Evolutionary conservation across 306 rosid species (phyloP).

Genomic region (Coriaria nepalensis): DNA sequence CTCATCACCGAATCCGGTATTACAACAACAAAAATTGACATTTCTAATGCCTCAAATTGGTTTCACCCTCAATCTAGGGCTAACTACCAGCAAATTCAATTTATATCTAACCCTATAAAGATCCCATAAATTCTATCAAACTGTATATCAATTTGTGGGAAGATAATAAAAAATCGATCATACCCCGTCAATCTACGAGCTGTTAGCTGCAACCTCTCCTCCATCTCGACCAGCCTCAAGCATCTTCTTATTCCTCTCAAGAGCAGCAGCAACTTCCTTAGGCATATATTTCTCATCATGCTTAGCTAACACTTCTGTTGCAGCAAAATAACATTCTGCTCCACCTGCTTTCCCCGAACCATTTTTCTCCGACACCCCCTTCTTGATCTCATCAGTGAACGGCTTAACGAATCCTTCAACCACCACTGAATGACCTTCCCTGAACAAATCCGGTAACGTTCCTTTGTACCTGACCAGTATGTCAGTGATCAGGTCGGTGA

Average conservation of each 20-base stretch:
- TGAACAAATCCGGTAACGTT: constrained; percentile 67
- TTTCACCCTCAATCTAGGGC: no score
- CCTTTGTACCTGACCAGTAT: constrained; percentile 69
- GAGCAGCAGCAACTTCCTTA: constrained; percentile 59
- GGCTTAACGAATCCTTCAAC: constrained; percentile 86
- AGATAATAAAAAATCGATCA: constrained; percentile 2
- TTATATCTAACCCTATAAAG: no score
- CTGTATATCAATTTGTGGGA: background rate
- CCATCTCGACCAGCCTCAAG: constrained; percentile 22
- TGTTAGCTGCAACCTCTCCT: constrained; percentile 13
- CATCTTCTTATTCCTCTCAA: constrained; percentile 83
- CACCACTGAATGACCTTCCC: constrained; percentile 90
- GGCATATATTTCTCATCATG: constrained; percentile 98
- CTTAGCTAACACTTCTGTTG: constrained; percentile 81
- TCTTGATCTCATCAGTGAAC: constrained; percentile 47
- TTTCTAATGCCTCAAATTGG: no score
- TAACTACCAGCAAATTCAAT: no score
- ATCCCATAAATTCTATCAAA: no score
- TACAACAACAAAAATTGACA: no score
- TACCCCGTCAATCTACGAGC: constrained; percentile 29
- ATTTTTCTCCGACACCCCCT: constrained; percentile 32
- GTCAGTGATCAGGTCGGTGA: constrained; percentile 80
- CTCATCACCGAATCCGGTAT: no score
- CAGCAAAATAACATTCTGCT: constrained; percentile 54
- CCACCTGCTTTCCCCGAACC: constrained; percentile 63